Conservation (phyloP, 2,329 filamentous ascomycete species). For the Diaporthe ilicicola region DNA sequence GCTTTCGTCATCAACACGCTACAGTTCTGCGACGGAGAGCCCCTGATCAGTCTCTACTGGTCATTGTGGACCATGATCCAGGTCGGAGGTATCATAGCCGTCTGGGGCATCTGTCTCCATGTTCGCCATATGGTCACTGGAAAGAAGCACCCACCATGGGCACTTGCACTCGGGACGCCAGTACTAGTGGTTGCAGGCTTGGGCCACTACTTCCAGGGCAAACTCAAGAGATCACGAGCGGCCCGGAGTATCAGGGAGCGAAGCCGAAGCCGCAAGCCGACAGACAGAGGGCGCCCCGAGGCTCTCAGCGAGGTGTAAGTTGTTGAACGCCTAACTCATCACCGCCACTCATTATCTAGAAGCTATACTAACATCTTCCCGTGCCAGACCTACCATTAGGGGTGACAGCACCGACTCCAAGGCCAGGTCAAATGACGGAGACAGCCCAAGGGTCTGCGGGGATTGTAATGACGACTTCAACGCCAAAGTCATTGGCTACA, state of each 20-base stretch:
- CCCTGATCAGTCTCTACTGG: slow-evolving; percentile 68
- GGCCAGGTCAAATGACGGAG: slow-evolving; percentile 4
- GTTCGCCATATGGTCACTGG: slow-evolving; percentile 59
- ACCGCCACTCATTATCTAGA: not conserved
- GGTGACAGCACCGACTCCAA: slow-evolving; percentile 24
- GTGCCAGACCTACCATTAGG: slow-evolving; percentile 23
- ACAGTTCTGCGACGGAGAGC: slow-evolving; percentile 68
- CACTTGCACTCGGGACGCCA: slow-evolving; percentile 66
- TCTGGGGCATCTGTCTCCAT: slow-evolving; percentile 64
- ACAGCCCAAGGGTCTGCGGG: not conserved
- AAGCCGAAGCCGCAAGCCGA: slow-evolving; percentile 27
- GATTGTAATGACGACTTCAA: slow-evolving; percentile 27
- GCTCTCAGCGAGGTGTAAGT: slow-evolving; percentile 32
- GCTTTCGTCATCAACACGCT: slow-evolving; percentile 61
- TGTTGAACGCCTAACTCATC: not conserved
- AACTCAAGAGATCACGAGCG: slow-evolving; percentile 42
- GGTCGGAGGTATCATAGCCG: slow-evolving; percentile 65
- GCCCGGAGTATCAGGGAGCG: slow-evolving; percentile 47
- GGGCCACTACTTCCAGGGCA: slow-evolving; percentile 56
- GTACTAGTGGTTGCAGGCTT: slow-evolving; percentile 66
- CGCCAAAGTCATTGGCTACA: slow-evolving; percentile 32
- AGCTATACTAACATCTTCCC: not conserved
- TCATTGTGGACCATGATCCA: slow-evolving; percentile 69
- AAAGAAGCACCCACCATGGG: slow-evolving; percentile 65
- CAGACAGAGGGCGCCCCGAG: slow-evolving; percentile 16